A percentile compares a stretch with the other conserved stretches of the same genome.
These are phyloP conservation scores for Coemansia sp. DNA, from an alignment of 192 early-diverging fungal genomes.

Conservation along the genomic window DNA sequence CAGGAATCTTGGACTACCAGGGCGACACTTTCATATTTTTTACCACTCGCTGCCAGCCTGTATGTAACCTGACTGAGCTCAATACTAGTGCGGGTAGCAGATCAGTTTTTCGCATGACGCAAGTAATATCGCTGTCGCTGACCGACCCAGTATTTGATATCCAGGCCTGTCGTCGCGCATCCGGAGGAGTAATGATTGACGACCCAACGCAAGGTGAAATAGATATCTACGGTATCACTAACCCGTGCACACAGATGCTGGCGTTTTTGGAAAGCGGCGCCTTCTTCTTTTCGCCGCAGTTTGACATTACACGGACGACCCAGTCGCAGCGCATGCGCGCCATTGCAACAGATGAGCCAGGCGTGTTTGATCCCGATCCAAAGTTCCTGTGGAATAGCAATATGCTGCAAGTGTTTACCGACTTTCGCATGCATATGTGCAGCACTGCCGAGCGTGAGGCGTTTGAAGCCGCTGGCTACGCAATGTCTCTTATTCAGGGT, in stretches of 20 bases:
- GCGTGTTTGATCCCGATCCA: conserved; percentile 56
- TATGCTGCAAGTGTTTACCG: conserved; percentile 77
- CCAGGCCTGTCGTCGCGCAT: conserved; percentile 35
- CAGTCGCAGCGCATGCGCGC: conserved; percentile 64
- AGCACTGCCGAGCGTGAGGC: conserved; percentile 60
- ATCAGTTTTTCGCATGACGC: conserved; percentile 63
- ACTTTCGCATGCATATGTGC: conserved; percentile 77
- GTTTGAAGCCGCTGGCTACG: conserved; percentile 74
- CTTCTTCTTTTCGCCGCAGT: conserved; percentile 90
- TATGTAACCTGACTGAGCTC: conserved; percentile 63
- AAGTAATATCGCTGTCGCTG: conserved; percentile 80
- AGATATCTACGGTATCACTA: conserved; percentile 50
- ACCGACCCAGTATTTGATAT: conserved; percentile 71
- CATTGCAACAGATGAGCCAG: conserved; percentile 39
- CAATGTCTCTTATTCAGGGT: conserved; percentile 62
- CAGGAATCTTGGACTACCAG: conserved; percentile 51
- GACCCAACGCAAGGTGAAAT: conserved; percentile 47
- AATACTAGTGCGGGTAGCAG: conserved; percentile 50
- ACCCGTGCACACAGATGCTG: conserved; percentile 77
- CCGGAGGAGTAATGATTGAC: conserved; percentile 41
- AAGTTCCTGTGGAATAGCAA: conserved; percentile 93
- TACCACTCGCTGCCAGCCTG: conserved; percentile 64
- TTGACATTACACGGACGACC: conserved; percentile 83
- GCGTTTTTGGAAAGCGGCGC: conserved; percentile 82
- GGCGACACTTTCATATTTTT: conserved; percentile 71